These are phyloP conservation scores for Umbelopsis sp. DNA, from an alignment of 371 early-diverging fungal species.

Conservation along the genomic window DNA sequence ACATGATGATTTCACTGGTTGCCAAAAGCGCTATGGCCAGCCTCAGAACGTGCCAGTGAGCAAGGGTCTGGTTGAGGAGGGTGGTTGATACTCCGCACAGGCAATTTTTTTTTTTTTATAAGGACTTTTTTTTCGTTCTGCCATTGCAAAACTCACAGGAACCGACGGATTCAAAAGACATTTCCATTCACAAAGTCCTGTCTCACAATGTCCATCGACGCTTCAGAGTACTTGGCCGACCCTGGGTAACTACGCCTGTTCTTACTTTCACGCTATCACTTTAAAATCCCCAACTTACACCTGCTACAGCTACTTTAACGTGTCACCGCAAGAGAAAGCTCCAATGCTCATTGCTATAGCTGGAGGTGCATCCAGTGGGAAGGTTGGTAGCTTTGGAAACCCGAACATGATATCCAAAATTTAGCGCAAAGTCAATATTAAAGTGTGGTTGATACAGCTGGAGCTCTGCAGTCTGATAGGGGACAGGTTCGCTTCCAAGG, in stretches of 20 bases:
- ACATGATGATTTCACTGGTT: too few relatives aligned
- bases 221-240: slow-evolving; percentile 38
- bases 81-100: too few relatives aligned
- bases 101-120: too few relatives aligned
- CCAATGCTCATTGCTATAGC: slow-evolving; percentile 52
- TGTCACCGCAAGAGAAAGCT: slow-evolving; percentile 33
- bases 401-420: not conserved
- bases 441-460: slow-evolving; percentile 20
- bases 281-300: not conserved
- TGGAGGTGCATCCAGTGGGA: slow-evolving; percentile 49
- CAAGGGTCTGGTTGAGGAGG: too few relatives aligned
- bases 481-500: slow-evolving; percentile 10
- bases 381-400: slow-evolving; percentile 28
- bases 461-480: slow-evolving; percentile 29
- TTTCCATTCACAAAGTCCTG: too few relatives aligned
- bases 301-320: slow-evolving; percentile 41
- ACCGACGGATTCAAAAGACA: too few relatives aligned
- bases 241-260: slow-evolving; percentile 33
- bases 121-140: too few relatives aligned
- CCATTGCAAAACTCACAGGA: too few relatives aligned
- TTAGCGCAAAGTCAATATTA: not conserved
- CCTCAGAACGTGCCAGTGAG: too few relatives aligned
- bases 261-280: not conserved
- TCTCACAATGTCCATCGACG: slow-evolving; percentile 46
- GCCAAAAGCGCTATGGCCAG: too few relatives aligned